These are phyloP conservation scores for Aspergillus asperescens DNA, from an alignment of 495 filamentous ascomycete genomes.

Conservation along the genomic window DNA sequence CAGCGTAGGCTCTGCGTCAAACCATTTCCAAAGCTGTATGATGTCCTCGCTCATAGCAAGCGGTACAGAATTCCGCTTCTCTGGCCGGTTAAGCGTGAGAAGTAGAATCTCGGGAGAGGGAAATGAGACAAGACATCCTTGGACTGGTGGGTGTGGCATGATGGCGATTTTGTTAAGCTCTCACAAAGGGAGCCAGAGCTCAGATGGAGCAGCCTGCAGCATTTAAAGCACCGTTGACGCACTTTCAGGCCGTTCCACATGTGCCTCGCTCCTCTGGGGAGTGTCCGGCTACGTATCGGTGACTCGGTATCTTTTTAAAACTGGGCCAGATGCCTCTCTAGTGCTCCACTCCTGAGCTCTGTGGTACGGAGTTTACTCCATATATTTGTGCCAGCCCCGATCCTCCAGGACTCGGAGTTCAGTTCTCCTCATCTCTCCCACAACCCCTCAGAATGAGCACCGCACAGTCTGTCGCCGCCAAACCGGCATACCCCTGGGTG, in stretches of 20 bases:
- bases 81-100: slow-evolving; percentile 41
- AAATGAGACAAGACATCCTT: slow-evolving; percentile 32
- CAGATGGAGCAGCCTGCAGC: neutral
- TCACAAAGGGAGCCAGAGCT: neutral
- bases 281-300: neutral
- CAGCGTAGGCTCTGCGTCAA: slow-evolving; percentile 47
- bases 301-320: no score
- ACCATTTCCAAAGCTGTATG: slow-evolving; percentile 44
- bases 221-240: neutral
- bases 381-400: slow-evolving; percentile 1
- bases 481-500: slow-evolving; percentile 15
- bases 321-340: neutral
- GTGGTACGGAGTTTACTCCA: no score
- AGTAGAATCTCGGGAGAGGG: slow-evolving; percentile 38
- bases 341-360: neutral
- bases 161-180: slow-evolving; percentile 12
- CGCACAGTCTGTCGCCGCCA: neutral
- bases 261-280: neutral
- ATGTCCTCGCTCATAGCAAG: slow-evolving; percentile 45
- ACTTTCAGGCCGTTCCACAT: neutral
- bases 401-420: neutral
- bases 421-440: slow-evolving; percentile 1
- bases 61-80: slow-evolving; percentile 46
- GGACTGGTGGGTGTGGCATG: slow-evolving; percentile 23
- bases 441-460: neutral